Evolutionary conservation across 495 filamentous ascomycete species (phyloP), one percentile per base, ranked within the genome.

Genomic region (Penicillium maclennaniae): DNA sequence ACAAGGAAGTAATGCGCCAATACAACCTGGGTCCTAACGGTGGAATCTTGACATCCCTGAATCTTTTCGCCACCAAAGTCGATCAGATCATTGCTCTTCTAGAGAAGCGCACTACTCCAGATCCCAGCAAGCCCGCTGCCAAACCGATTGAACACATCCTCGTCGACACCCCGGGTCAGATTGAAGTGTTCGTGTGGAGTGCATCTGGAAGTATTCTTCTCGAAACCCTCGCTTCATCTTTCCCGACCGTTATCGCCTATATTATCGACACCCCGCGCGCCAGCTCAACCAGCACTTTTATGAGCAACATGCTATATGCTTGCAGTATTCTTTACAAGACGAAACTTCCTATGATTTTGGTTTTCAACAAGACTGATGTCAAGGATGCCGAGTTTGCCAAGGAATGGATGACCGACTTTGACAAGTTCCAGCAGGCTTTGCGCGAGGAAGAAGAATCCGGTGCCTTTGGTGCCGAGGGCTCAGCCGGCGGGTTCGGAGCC

Each of bases 341-440:
- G 7, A 95, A 93, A 64, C 78, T 98, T 7, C 93, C 93, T 3
- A 97, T 98, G 92, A 93, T 98, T 20, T 69, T 98, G 15, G 93
- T 97, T 4, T 97, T 97, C 76, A 98, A 98, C 73, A 98, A 98
- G 76, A 95, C 92, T 0, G 93, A 98, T 66, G 88, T 93, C 6
- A 86, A 93, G 65, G 88, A 93, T 61, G 89, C 92, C 3, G 79
- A 79, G 19, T 96, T 96, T 60, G 93, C 90, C 8, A 95, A 96
- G 75, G 91, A 97, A 67, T 99, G 93, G 93, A 99, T 99, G 93
- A 95, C 91, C 16, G 92, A 99, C 65, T 97, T 95, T 61, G 92
- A 97, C 56, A 84, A 88, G 14, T 99, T 99, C 70, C 95, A 97
- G 69, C 81, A 80, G 27, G 93, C 93, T 37, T 71, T 99, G 28